Percentiles rank a stretch among this genome's conserved stretches.
Evolutionary conservation across 768 basidiomycete species (phyloP).

Genomic region (Suillus hirtellus): DNA sequence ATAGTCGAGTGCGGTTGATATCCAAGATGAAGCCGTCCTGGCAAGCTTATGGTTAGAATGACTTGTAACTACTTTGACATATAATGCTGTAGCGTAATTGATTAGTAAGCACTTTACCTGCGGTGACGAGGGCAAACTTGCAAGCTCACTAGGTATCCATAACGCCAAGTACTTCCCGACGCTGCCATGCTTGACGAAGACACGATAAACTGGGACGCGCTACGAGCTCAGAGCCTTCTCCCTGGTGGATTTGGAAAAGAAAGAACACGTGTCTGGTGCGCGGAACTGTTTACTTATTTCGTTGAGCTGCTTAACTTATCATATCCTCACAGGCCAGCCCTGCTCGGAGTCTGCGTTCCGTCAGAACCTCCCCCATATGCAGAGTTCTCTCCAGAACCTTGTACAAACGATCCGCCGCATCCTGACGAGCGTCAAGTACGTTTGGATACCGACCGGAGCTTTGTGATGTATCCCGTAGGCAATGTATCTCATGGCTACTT

Average conservation of each 20-base stretch:
- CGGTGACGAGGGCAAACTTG: background rate
- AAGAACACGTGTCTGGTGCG: constrained; percentile 59
- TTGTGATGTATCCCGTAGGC: constrained; percentile 92
- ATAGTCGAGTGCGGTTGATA: background rate
- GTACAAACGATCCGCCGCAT: constrained; percentile 39
- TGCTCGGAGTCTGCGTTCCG: constrained; percentile 41
- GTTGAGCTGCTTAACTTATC: constrained; percentile 24
- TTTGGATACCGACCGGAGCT: constrained; percentile 90
- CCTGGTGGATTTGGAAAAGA: constrained; percentile 66
- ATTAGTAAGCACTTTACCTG: background rate
- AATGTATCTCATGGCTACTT: constrained; percentile 22
- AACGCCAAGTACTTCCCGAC: background rate
- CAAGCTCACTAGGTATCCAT: background rate
- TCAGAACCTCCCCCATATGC: constrained; percentile 33
- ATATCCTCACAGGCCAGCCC: constrained; percentile 23
- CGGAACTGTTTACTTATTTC: constrained; percentile 12
- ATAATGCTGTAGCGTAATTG: background rate
- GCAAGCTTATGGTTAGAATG: background rate
- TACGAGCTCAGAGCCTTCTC: constrained; percentile 48
- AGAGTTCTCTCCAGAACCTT: constrained; percentile 22
- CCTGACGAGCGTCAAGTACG: constrained; percentile 84
- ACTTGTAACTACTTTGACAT: too few species aligned
- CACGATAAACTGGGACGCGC: constrained; percentile 39
- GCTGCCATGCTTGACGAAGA: background rate
- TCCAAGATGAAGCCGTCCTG: background rate